phyloP scores from a whole-genome alignment of 1,139 yeast species.

The Nadsonia starkeyi-henricii region DNA sequence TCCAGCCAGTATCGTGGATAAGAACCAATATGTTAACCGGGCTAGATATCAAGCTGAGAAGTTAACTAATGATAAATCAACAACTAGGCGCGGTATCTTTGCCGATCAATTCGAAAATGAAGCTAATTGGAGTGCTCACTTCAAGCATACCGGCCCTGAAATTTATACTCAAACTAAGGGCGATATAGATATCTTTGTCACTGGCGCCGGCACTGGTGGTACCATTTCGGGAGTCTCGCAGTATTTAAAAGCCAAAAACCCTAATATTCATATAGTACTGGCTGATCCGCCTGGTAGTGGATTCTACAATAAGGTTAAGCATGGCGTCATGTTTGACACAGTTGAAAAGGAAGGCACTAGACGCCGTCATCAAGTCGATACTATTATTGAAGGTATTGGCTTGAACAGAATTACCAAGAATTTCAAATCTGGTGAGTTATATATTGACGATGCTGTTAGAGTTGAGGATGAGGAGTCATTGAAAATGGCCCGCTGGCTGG shows the following conservation, averaged over 20 bases:
- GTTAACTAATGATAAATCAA: conserved; percentile 30
- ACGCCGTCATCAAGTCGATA: conserved; percentile 91
- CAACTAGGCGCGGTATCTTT: conserved; percentile 32
- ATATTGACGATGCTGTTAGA: conserved; percentile 64
- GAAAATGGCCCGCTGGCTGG: conserved; percentile 73
- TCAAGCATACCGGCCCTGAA: conserved; percentile 79
- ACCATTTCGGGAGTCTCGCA: conserved; percentile 82
- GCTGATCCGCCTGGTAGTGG: conserved; percentile 98
- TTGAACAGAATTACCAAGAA: conserved; percentile 75
- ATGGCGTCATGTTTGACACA: conserved; percentile 83
- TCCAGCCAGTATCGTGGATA: conserved; percentile 93
- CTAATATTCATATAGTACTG: conserved; percentile 32
- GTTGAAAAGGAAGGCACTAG: conserved; percentile 89
- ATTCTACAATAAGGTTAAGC: conserved; percentile 65
- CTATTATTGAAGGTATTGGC: conserved; percentile 88
- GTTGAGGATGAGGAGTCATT: conserved; percentile 72
- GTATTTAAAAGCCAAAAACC: conserved; percentile 43
- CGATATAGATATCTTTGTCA: conserved; percentile 57
- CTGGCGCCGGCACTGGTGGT: conserved; percentile 66
- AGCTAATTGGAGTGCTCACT: conserved; percentile 79
- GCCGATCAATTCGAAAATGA: conserved; percentile 95
- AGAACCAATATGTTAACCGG: conserved; percentile 80
- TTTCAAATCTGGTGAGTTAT: conserved; percentile 43
- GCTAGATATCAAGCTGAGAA: conserved; percentile 54
- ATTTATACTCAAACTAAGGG: conserved; percentile 57